Evolutionary conservation across 495 filamentous ascomycete species (phyloP).

Genomic region (Usnea hakonensis): DNA sequence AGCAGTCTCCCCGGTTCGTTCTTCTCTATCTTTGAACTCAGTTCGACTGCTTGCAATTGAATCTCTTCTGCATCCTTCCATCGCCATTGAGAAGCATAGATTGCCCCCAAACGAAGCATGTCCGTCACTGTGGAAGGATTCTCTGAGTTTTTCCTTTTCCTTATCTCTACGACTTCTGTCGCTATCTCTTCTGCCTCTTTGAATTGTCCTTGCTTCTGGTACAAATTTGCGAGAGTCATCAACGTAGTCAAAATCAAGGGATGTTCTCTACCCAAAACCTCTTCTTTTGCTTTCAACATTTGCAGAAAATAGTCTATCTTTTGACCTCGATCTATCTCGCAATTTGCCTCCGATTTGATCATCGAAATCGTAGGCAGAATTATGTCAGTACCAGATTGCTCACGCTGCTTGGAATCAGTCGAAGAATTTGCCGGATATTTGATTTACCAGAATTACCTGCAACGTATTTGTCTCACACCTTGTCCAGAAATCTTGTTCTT

Average conservation of each 20-base stretch:
- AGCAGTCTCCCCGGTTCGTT: neutral
- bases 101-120: neutral
- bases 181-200: neutral
- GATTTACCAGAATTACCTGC: neutral
- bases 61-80: slow-evolving; percentile 11
- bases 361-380: neutral
- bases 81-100: slow-evolving; percentile 1
- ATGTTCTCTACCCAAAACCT: neutral
- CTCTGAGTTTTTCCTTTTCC: neutral
- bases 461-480: neutral
- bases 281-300: neutral
- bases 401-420: neutral
- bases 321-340: neutral
- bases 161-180: neutral
- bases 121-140: neutral
- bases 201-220: neutral
- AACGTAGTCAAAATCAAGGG: neutral
- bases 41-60: neutral
- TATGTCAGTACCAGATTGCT: neutral
- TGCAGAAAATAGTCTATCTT: neutral
- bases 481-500: neutral
- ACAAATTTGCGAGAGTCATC: neutral
- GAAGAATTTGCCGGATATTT: neutral
- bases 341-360: neutral
- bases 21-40: neutral